A percentile compares a stretch with the other conserved stretches of the same genome.
phyloP scores from a whole-genome alignment of 768 basidiomycete genomes.

The Amanita inopinata region DNA sequence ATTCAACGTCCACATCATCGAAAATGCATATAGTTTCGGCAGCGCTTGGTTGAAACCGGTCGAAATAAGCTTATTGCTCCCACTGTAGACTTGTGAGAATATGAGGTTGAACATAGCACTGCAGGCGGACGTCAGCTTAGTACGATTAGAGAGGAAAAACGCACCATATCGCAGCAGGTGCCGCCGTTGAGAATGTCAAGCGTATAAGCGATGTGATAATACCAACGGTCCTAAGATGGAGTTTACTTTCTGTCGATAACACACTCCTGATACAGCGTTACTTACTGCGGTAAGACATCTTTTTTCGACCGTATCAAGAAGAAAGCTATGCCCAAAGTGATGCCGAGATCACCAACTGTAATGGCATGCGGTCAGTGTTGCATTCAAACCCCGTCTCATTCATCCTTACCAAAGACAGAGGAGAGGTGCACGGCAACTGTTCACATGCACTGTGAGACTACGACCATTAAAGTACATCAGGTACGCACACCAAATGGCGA shows the following conservation, averaged over 20 bases:
- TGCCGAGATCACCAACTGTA: conserved; percentile 21
- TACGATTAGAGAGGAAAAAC: neutral
- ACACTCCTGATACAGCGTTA: neutral
- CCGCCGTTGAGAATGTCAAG: conserved; percentile 22
- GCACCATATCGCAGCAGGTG: conserved; percentile 26
- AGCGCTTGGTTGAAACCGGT: conserved; percentile 21
- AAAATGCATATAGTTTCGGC: conserved; percentile 25
- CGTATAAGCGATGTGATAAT: conserved; percentile 20
- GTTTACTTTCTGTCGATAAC: neutral
- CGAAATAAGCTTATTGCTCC: conserved; percentile 16
- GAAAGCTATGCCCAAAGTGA: conserved; percentile 19
- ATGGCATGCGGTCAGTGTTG: neutral
- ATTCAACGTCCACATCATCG: conserved; percentile 30
- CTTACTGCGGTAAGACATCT: conserved; percentile 21
- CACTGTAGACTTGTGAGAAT: conserved; percentile 21
- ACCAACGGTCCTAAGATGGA: conserved; percentile 16
- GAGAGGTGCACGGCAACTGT: conserved; percentile 21
- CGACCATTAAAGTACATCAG: neutral
- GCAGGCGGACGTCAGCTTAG: neutral
- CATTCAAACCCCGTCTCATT: neutral
- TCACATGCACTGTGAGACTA: neutral
- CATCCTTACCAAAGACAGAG: conserved; percentile 17
- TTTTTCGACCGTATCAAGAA: conserved; percentile 20
- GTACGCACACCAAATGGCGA: conserved; percentile 21
- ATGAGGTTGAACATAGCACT: conserved; percentile 27